These are phyloP conservation scores for Verticillium longisporum DNA, from an alignment of 2,329 filamentous ascomycete genomes.

Conservation along the genomic window DNA sequence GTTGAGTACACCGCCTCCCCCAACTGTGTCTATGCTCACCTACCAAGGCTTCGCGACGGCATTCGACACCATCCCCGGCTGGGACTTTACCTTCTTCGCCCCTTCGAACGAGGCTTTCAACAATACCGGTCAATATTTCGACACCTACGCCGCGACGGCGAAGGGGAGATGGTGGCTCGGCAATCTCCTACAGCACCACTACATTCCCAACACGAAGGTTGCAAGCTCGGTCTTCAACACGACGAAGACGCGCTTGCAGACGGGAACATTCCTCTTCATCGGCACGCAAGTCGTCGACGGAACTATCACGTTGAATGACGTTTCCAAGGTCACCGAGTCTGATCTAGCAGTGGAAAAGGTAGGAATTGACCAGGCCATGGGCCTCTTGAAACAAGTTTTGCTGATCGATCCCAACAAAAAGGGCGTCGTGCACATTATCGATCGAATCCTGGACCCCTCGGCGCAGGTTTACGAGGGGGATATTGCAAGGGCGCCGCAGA, in stretches of 20 bases:
- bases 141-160: conserved; percentile 15
- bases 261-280: conserved; percentile 17
- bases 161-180: conserved; percentile 21
- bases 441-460: conserved; percentile 17
- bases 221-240: conserved; percentile 13
- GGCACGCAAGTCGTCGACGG: conserved; percentile 13
- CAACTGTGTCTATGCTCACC: background rate
- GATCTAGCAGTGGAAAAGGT: conserved; percentile 4
- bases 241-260: conserved; percentile 15
- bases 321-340: conserved; percentile 10
- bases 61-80: conserved; percentile 18
- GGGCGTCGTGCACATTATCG: conserved; percentile 18
- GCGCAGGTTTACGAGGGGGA: conserved; percentile 17
- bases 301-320: conserved; percentile 15
- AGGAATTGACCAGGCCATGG: no score
- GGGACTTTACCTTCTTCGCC: conserved; percentile 23
- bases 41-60: conserved; percentile 18
- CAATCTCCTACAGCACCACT: conserved; percentile 17
- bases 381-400: background rate
- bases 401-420: background rate
- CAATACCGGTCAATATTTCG: conserved; percentile 19
- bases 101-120: conserved; percentile 21
- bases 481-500: conserved; percentile 13
- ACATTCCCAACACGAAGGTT: conserved; percentile 17
- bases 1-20: conserved; percentile 2